These are phyloP conservation scores for Pseudogymnoascus sp. DNA, from an alignment of 2,329 filamentous ascomycete species.

Conservation along the genomic window DNA sequence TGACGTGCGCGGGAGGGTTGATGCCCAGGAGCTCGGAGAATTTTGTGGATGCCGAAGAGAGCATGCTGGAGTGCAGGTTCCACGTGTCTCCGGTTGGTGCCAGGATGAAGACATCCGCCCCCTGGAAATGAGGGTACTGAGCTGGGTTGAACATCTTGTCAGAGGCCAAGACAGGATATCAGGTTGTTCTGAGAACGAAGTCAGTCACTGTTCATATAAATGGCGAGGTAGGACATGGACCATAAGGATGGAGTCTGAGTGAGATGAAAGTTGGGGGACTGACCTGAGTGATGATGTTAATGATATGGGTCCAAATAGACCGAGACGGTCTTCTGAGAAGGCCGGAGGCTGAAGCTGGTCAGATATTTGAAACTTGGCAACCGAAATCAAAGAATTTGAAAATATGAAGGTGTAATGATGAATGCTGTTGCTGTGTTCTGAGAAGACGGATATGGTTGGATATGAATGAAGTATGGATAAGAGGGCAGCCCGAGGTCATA, in stretches of 20 bases:
- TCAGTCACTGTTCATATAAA: not conserved
- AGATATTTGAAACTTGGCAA: not conserved
- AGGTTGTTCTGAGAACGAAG: not conserved
- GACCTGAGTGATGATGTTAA: not conserved
- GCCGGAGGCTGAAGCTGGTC: not conserved
- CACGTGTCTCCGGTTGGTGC: conserved; percentile 22
- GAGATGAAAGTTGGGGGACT: not conserved
- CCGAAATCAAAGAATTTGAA: not conserved
- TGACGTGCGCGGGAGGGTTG: conserved; percentile 13
- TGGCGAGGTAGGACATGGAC: not conserved
- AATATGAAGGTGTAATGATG: not conserved
- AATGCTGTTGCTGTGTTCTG: not conserved
- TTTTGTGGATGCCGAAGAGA: conserved; percentile 17
- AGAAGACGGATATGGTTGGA: conserved; percentile 10
- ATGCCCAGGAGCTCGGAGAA: conserved; percentile 16
- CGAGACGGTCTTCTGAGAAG: not conserved
- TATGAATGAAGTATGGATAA: conserved; percentile 11
- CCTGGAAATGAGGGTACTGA: conserved; percentile 16
- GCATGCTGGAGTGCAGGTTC: conserved; percentile 21
- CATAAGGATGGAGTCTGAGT: not conserved
- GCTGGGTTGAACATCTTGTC: not conserved
- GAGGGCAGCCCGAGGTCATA: not conserved
- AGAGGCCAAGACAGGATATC: not conserved
- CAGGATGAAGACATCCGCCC: conserved; percentile 24
- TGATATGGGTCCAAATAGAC: not conserved